Base-by-base conservation (phyloP, 371 early-diverging fungal genomes). In the Chytridiales sp. region DNA sequence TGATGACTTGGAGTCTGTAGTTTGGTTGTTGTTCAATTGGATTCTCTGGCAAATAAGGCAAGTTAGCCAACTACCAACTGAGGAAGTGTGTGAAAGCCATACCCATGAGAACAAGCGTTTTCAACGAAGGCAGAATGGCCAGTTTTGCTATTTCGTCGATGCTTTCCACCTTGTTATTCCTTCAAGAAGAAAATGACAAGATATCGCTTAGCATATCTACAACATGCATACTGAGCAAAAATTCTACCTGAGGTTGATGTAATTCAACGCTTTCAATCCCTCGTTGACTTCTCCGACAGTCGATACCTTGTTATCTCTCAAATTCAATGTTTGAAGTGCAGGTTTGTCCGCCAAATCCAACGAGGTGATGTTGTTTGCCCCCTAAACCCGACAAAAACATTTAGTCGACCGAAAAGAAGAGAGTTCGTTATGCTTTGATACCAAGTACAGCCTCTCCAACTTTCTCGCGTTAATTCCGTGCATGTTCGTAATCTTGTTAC, bases 361-460 rank as follows among this genome's bases (percentile, higher is more conserved):
- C 21, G 53, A 21, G n/a, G 48, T 40, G 2, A 78, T 58, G 26
- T 67, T 39, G 46, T 75, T 75, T 29, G 53, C 66, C 6, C 56
- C 72, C 75, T 72, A 40, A 15, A 11, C 38, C 38, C 38, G 38
- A 11, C 11, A 11, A n/a, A 38, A 24, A 22, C 8, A 46, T 46
- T 9, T 8, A 13, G 11, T 8, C 32, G 6, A 11, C 13, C 27
- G 4, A 36, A 4, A 53, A 53, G 6, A 53, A 40, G 41, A 53
- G 19, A 43, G 21, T 35, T 53, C 19, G 19, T 22, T 17, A 24
- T 11, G 19, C 21, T 53, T 35, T 32, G 43, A 38, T 32, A 70
- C 74, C 58, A 78, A 47, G 48, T 78, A 78, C 27, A 78, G 69
- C 44, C 68, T 61, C 57, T 74, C 73, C 21, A 78, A 65, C 48